phyloP scores from a whole-genome alignment of 2,329 filamentous ascomycete species.

The Colletotrichum tropicicola region DNA sequence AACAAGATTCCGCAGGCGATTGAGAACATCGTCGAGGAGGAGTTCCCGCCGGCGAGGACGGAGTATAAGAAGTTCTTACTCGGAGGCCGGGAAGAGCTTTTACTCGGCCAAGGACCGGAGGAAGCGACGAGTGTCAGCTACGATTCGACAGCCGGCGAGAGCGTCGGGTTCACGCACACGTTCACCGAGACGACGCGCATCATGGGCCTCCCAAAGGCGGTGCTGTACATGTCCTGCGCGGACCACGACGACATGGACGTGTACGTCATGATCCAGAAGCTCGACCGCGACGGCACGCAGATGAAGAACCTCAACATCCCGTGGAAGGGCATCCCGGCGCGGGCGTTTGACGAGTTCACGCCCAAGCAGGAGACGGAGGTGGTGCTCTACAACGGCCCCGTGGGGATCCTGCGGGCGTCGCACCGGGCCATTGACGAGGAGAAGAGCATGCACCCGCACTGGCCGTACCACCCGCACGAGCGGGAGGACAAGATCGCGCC shows the following conservation, averaged over 20 bases:
- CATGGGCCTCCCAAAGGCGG: constrained; percentile 54
- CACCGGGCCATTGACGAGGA: constrained; percentile 34
- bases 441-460: constrained; percentile 38
- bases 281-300: constrained; percentile 26
- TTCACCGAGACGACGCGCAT: constrained; percentile 49
- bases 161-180: constrained; percentile 43
- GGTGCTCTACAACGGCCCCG: constrained; percentile 36
- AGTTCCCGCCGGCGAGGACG: constrained; percentile 38
- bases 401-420: constrained; percentile 36
- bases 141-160: background rate
- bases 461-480: constrained; percentile 32
- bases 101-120: constrained; percentile 49
- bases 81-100: constrained; percentile 37
- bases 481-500: constrained; percentile 28
- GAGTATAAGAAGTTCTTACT: constrained; percentile 38
- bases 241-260: constrained; percentile 53
- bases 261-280: constrained; percentile 41
- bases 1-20: constrained; percentile 35
- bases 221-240: constrained; percentile 54
- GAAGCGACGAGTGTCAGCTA: constrained; percentile 38
- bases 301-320: constrained; percentile 38
- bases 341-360: constrained; percentile 33
- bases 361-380: constrained; percentile 35
- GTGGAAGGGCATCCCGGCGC: constrained; percentile 30
- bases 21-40: constrained; percentile 37